Evolutionary conservation across 371 early-diverging fungal genomes (phyloP).

Genomic region (Globomyces sp.): DNA sequence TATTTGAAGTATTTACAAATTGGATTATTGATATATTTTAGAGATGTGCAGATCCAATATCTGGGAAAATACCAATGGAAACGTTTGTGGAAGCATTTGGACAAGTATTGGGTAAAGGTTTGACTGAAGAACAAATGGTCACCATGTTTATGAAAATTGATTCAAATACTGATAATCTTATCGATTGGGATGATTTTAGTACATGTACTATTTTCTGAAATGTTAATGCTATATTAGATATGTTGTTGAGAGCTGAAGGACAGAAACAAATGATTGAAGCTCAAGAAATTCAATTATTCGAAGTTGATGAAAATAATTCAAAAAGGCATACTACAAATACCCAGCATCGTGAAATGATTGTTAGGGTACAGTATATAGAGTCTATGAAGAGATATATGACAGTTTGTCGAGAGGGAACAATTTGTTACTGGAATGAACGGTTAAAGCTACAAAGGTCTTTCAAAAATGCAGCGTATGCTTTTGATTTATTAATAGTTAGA

Average conservation of each 20-base stretch:
- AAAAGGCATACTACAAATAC: conserved; percentile 20
- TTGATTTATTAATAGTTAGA: not conserved
- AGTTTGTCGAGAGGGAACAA: conserved; percentile 44
- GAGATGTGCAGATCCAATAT: conserved; percentile 4
- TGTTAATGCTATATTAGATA: conserved; percentile 11
- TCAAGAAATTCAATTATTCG: conserved; percentile 37
- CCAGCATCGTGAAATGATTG: conserved; percentile 44
- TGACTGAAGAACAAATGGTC: conserved; percentile 48
- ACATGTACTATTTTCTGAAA: conserved; percentile 21
- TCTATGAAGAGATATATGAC: conserved; percentile 34
- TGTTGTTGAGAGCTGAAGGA: conserved; percentile 49
- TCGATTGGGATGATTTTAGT: conserved; percentile 56
- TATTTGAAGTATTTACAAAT: conserved; percentile 37
- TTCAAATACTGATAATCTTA: conserved; percentile 46
- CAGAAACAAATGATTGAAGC: conserved; percentile 44
- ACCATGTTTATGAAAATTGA: conserved; percentile 55
- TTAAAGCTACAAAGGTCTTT: conserved; percentile 46
- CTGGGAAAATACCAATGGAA: conserved; percentile 32
- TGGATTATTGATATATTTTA: too few species aligned
- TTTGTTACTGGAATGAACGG: conserved; percentile 49
- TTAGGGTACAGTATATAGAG: conserved; percentile 32
- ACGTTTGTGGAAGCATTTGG: conserved; percentile 51
- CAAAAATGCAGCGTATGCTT: conserved; percentile 31
- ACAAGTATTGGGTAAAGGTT: conserved; percentile 39
- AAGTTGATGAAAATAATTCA: conserved; percentile 25